phyloP scores from a whole-genome alignment of 768 basidiomycete genomes.

The Lyophyllum atratum region DNA sequence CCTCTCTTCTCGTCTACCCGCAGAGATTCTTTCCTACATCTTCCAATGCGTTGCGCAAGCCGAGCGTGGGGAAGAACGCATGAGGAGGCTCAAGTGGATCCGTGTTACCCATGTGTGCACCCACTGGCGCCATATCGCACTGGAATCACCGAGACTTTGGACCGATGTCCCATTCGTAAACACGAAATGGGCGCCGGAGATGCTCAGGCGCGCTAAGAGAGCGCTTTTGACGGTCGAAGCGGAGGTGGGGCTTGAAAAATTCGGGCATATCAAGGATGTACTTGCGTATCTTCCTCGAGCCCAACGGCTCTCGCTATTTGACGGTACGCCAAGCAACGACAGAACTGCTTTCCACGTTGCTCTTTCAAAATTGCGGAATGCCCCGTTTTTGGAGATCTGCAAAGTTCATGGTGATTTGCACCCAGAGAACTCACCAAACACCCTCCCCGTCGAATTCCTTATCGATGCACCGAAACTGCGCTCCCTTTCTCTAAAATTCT shows the following conservation, averaged over 20 bases:
- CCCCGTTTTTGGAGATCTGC: background rate
- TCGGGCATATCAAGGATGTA: background rate
- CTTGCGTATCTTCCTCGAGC: background rate
- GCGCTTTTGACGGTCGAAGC: background rate
- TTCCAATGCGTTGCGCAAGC: background rate
- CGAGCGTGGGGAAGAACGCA: background rate
- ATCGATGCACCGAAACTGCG: background rate
- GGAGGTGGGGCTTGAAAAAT: background rate
- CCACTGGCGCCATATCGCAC: slow-evolving; percentile 3
- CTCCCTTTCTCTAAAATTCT: background rate
- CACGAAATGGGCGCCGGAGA: slow-evolving; percentile 1
- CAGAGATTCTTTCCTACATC: background rate
- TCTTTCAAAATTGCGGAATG: background rate
- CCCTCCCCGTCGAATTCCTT: background rate
- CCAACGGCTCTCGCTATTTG: background rate
- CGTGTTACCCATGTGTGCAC: slow-evolving; percentile 4
- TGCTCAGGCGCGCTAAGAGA: background rate
- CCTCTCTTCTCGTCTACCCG: background rate
- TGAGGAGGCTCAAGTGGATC: background rate
- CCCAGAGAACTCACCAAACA: background rate
- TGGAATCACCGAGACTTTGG: slow-evolving; percentile 3
- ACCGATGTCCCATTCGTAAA: background rate
- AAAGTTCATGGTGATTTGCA: background rate
- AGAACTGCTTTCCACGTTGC: background rate
- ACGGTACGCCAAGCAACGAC: background rate